Conservation (phyloP, 192 early-diverging fungal species). For the Physocladia obscura region DNA sequence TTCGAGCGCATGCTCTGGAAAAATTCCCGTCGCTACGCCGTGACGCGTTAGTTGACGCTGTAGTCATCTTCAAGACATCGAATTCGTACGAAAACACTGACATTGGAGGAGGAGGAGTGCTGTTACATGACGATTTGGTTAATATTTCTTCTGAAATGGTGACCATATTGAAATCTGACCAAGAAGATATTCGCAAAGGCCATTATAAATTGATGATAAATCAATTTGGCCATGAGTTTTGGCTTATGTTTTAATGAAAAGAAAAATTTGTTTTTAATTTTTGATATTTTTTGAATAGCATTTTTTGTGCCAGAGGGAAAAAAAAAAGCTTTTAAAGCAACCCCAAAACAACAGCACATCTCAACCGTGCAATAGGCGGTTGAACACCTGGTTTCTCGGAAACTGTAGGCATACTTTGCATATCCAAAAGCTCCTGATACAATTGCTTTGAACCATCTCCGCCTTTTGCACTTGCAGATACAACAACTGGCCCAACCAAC, state of each 20-base stretch:
- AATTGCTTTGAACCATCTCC: not conserved
- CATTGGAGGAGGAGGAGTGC: too few relatives aligned
- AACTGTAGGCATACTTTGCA: not conserved
- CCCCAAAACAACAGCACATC: slow-evolving; percentile 5
- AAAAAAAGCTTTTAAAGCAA: slow-evolving; percentile 6
- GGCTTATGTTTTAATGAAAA: too few relatives aligned
- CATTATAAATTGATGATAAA: too few relatives aligned
- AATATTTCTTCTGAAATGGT: too few relatives aligned
- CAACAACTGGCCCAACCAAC: not conserved
- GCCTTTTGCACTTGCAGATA: not conserved
- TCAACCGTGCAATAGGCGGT: not conserved
- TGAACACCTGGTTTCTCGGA: not conserved
- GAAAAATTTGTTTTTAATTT: not conserved
- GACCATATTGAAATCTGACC: too few relatives aligned
- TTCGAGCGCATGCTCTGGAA: slow-evolving; percentile 50
- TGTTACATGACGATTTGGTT: too few relatives aligned
- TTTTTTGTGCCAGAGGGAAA: too few relatives aligned
- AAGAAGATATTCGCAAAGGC: too few relatives aligned
- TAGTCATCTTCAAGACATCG: too few relatives aligned
- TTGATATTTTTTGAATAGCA: not conserved
- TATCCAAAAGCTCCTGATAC: not conserved
- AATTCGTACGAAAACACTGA: too few relatives aligned
- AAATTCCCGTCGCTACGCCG: slow-evolving; percentile 40
- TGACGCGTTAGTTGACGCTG: not conserved
- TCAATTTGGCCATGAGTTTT: too few relatives aligned